These are phyloP conservation scores for Cicer arietinum DNA, from an alignment of 306 rosid species.

Conservation along the genomic window DNA sequence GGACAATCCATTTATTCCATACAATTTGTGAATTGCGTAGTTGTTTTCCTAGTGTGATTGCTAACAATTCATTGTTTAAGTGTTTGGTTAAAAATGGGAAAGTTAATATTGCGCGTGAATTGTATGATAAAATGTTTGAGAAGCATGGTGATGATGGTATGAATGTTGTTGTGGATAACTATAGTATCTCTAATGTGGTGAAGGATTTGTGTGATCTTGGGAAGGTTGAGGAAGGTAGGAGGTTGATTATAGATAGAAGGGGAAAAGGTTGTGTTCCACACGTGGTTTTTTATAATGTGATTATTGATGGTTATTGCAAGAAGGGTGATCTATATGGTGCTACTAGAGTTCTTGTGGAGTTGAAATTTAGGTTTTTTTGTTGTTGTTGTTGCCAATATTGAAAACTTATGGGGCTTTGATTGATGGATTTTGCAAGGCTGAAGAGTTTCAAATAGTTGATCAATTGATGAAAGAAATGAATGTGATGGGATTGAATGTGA, in stretches of 20 bases:
- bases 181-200: conserved; percentile 69
- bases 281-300: conserved; percentile 73
- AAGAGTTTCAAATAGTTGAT: conserved; percentile 61
- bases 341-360: conserved; percentile 54
- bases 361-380: conserved; percentile 69
- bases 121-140: conserved; percentile 75
- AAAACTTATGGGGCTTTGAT: conserved; percentile 71
- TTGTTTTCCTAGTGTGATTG: conserved; percentile 56
- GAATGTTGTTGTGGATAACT: conserved; percentile 56
- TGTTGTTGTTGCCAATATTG: conserved; percentile 48
- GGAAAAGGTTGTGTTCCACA: conserved; percentile 75
- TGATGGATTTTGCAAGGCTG: conserved; percentile 74
- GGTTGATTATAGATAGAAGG: conserved; percentile 70
- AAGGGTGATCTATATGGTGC: conserved; percentile 65
- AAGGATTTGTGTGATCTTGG: conserved; percentile 70
- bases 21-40: conserved; percentile 46
- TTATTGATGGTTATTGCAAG: conserved; percentile 76
- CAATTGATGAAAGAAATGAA: conserved; percentile 66
- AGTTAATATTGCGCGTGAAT: conserved; percentile 54
- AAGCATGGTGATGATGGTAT: conserved; percentile 42
- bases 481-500: conserved; percentile 63
- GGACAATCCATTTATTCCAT: conserved; percentile 58
- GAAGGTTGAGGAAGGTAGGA: conserved; percentile 65
- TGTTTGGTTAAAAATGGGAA: conserved; percentile 52
- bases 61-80: conserved; percentile 67